Conservation (phyloP, 2,329 filamentous ascomycete genomes). For the Cercospora beticola region DNA sequence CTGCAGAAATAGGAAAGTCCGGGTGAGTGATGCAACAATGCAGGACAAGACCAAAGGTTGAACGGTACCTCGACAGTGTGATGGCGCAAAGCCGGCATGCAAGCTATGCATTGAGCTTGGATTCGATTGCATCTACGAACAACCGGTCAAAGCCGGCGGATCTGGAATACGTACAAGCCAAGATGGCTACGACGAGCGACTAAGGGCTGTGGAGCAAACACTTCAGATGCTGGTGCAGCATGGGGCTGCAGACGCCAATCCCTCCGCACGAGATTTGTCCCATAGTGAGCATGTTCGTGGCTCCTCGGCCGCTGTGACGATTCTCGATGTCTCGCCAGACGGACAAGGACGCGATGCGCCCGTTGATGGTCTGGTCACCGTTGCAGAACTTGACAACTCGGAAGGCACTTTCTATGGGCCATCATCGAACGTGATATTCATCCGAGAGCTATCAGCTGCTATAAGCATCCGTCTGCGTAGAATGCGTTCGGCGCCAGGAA, state of each 20-base stretch:
- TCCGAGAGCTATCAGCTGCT: not conserved
- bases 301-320: not conserved
- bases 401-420: not conserved
- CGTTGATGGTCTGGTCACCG: constrained; percentile 4
- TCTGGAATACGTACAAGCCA: not conserved
- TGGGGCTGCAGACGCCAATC: not conserved
- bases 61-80: not conserved
- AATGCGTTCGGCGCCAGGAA: not conserved
- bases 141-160: not conserved
- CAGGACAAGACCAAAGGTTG: not conserved
- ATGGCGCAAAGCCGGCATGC: constrained; percentile 8
- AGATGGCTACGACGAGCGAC: constrained; percentile 1
- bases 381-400: not conserved
- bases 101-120: constrained; percentile 7
- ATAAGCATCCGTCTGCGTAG: not conserved
- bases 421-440: constrained; percentile 3
- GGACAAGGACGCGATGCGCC: not conserved
- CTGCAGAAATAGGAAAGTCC: constrained; percentile 1
- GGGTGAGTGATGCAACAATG: not conserved
- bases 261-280: not conserved
- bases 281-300: too few relatives aligned
- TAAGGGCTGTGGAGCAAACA: constrained; percentile 6
- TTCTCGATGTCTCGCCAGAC: not conserved
- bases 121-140: constrained; percentile 10
- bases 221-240: constrained; percentile 1